Percentiles rank a stretch among this genome's conserved stretches.
Conservation (phyloP, 805 yeast species). For the Cyberlindnera maritima region DNA sequence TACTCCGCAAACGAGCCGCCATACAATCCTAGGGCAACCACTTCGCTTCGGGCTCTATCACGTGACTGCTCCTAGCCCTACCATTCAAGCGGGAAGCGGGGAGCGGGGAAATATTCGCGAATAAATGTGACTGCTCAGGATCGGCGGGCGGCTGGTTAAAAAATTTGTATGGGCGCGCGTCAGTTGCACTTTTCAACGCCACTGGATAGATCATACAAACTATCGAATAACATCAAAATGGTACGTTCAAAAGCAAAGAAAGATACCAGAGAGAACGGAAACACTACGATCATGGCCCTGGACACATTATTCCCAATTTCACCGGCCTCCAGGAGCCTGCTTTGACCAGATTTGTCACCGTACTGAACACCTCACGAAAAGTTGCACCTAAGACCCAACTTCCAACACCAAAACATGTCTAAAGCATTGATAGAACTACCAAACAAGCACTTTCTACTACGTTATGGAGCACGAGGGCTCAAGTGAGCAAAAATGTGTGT, state of each 20-base stretch:
- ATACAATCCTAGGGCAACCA: no score
- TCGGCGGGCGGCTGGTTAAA: background rate
- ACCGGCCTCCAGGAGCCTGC: background rate
- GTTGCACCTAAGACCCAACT: background rate
- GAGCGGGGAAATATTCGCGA: no score
- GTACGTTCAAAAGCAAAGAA: conserved; percentile 11
- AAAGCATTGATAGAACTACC: conserved; percentile 12
- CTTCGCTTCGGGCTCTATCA: no score
- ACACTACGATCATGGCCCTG: background rate
- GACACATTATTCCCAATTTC: background rate
- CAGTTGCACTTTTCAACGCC: conserved; percentile 17
- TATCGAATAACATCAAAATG: conserved; percentile 16
- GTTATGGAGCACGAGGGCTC: conserved; percentile 11
- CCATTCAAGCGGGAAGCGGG: no score
- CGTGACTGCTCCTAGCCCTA: no score
- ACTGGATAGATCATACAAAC: background rate
- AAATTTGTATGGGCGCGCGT: conserved; percentile 12
- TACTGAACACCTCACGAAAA: background rate
- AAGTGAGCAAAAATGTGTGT: conserved; percentile 9
- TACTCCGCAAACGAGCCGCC: background rate
- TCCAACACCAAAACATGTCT: conserved; percentile 4
- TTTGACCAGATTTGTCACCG: background rate
- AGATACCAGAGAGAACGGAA: background rate
- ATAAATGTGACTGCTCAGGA: conserved; percentile 15
- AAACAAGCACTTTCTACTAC: conserved; percentile 1